A percentile compares a stretch with the other conserved stretches of the same genome.
Evolutionary conservation across 2,329 filamentous ascomycete species (phyloP).

Genomic region (Alternaria sp.): DNA sequence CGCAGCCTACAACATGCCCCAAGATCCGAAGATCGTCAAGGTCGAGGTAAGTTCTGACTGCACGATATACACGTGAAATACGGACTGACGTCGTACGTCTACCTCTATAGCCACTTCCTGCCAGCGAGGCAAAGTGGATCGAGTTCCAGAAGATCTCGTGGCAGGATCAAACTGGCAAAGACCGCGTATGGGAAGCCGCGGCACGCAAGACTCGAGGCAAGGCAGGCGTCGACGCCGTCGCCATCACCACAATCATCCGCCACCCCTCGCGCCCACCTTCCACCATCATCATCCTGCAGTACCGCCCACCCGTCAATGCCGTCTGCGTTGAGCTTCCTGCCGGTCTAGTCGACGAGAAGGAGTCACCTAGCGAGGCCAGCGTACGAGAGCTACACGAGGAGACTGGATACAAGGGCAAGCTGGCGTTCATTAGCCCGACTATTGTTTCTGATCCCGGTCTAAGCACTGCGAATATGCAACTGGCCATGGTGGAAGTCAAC

Average conservation of each 20-base stretch:
- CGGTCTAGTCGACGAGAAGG: slow-evolving; percentile 64
- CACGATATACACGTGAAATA: not conserved
- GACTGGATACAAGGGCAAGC: slow-evolving; percentile 65
- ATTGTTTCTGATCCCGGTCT: slow-evolving; percentile 72
- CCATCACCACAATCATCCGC: slow-evolving; percentile 62
- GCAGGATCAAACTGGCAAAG: slow-evolving; percentile 54
- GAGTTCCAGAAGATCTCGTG: slow-evolving; percentile 62
- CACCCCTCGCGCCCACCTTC: slow-evolving; percentile 55
- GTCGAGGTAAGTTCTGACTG: slow-evolving; percentile 43
- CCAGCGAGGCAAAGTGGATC: slow-evolving; percentile 63
- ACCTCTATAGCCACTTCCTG: slow-evolving; percentile 48
- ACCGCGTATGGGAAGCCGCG: slow-evolving; percentile 59
- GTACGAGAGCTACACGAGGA: slow-evolving; percentile 67
- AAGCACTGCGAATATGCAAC: slow-evolving; percentile 66
- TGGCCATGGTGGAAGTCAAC: slow-evolving; percentile 66
- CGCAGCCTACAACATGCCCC: slow-evolving; percentile 44
- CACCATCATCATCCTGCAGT: slow-evolving; percentile 65
- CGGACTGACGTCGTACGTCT: not conserved
- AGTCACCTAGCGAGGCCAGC: slow-evolving; percentile 62
- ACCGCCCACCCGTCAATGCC: slow-evolving; percentile 65
- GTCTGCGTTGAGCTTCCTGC: slow-evolving; percentile 67
- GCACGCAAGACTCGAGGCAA: slow-evolving; percentile 60
- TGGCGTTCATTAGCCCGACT: slow-evolving; percentile 63
- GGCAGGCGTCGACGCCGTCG: slow-evolving; percentile 66
- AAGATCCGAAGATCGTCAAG: slow-evolving; percentile 37